Conservation (phyloP, 352 stramenopile genomes). For the Globisporangium paroecandrum region DNA sequence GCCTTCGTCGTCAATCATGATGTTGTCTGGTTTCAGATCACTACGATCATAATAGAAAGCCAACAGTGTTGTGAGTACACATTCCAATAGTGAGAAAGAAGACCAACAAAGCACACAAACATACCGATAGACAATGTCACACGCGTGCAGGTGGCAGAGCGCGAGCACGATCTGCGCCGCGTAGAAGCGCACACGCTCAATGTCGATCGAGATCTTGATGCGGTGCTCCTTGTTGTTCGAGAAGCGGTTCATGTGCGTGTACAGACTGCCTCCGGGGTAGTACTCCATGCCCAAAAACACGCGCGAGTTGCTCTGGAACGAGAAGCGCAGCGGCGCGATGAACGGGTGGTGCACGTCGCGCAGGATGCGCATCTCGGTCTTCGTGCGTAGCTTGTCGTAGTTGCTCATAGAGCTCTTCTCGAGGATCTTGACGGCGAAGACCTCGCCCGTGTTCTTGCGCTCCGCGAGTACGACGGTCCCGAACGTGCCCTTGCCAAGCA, state of each 20-base stretch:
- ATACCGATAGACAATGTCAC: constrained; percentile 92
- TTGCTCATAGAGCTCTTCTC: constrained; percentile 90
- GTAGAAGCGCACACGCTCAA: constrained; percentile 87
- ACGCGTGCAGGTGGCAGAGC: constrained; percentile 89
- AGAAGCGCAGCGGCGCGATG: constrained; percentile 88
- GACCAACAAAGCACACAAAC: neutral
- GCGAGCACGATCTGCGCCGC: constrained; percentile 89
- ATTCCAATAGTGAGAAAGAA: neutral
- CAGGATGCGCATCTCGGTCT: constrained; percentile 90
- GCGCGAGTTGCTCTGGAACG: constrained; percentile 77
- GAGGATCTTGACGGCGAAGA: constrained; percentile 92
- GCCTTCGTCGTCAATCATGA: constrained; percentile 92
- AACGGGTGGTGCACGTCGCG: constrained; percentile 91
- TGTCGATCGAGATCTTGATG: constrained; percentile 80
- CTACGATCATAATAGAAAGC: constrained; percentile 13
- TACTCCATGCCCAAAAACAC: constrained; percentile 87
- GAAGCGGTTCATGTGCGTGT: constrained; percentile 92
- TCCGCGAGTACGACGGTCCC: constrained; percentile 89
- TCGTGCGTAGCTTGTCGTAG: constrained; percentile 92
- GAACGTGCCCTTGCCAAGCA: constrained; percentile 94
- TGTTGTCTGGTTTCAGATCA: constrained; percentile 95
- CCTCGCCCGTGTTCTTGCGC: constrained; percentile 79
- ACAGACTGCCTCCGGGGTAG: constrained; percentile 81
- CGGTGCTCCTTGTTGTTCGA: constrained; percentile 87
- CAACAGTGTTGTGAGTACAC: neutral